Evolutionary conservation across 495 filamentous ascomycete genomes (phyloP).

Genomic region (Rusavskia elegans): DNA sequence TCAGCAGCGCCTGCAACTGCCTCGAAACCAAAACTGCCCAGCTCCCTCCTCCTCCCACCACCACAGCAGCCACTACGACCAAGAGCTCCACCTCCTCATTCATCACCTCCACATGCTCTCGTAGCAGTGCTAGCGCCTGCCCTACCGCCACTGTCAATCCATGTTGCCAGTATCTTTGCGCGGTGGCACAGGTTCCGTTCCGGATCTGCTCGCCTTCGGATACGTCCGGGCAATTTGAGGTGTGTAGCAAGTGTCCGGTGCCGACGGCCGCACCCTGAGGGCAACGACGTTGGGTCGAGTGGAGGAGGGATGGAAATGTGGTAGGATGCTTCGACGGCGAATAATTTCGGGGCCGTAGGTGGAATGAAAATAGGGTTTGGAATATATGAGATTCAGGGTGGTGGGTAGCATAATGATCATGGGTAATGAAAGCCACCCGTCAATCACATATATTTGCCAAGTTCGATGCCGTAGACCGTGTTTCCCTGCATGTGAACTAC

Average conservation of each 20-base stretch:
- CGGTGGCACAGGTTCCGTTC: background rate
- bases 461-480: too few relatives aligned
- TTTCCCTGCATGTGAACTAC: too few relatives aligned
- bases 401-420: too few relatives aligned
- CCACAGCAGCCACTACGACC: background rate
- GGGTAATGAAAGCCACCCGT: too few relatives aligned
- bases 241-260: background rate
- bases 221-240: background rate
- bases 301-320: too few relatives aligned
- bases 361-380: too few relatives aligned
- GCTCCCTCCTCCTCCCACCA: background rate
- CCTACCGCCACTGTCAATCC: background rate
- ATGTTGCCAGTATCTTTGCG: background rate
- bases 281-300: too few relatives aligned
- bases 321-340: too few relatives aligned
- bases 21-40: background rate
- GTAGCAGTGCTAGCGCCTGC: background rate
- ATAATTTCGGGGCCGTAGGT: too few relatives aligned
- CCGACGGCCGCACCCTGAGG: background rate
- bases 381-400: too few relatives aligned
- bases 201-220: background rate
- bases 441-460: too few relatives aligned
- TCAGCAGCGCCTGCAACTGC: background rate
- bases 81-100: background rate
- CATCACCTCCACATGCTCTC: background rate